A percentile compares a stretch with the other conserved stretches of the same genome.
These are phyloP conservation scores for Torulaspora indica DNA, from an alignment of 805 yeast genomes.

Conservation along the genomic window DNA sequence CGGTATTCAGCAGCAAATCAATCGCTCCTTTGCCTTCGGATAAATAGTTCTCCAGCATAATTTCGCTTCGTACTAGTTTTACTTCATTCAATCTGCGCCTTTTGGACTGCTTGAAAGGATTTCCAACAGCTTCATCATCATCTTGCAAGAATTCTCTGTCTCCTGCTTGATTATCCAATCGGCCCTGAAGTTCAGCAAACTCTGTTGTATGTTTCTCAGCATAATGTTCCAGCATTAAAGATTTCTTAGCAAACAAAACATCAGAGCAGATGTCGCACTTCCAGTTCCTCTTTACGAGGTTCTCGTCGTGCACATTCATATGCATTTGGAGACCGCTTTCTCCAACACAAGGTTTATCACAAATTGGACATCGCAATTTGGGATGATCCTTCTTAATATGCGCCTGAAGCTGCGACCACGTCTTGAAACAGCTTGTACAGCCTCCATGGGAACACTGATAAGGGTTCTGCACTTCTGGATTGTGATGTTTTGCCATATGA, in stretches of 20 bases:
- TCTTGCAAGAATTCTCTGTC: neutral
- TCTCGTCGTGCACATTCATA: slow-evolving; percentile 62
- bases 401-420: slow-evolving; percentile 67
- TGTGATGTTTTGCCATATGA: slow-evolving; percentile 66
- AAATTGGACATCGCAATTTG: slow-evolving; percentile 54
- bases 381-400: slow-evolving; percentile 75
- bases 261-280: slow-evolving; percentile 52
- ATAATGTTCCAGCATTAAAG: slow-evolving; percentile 55
- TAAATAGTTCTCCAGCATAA: slow-evolving; percentile 27
- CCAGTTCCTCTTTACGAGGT: slow-evolving; percentile 55
- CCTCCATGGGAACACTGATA: slow-evolving; percentile 60
- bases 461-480: slow-evolving; percentile 36
- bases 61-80: slow-evolving; percentile 19
- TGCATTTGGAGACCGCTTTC: slow-evolving; percentile 66
- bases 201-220: slow-evolving; percentile 39
- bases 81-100: slow-evolving; percentile 17
- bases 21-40: slow-evolving; percentile 26
- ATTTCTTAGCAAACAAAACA: slow-evolving; percentile 50
- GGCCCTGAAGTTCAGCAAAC: neutral
- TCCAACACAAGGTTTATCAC: slow-evolving; percentile 73
- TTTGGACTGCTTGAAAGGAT: neutral
- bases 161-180: neutral
- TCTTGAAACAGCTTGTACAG: slow-evolving; percentile 56
- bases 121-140: neutral
- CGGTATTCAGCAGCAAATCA: slow-evolving; percentile 34